Percentiles rank a stretch among this genome's conserved stretches.
phyloP scores from a whole-genome alignment of 2,329 filamentous ascomycete species.

The Ilyonectria mors-panacis region DNA sequence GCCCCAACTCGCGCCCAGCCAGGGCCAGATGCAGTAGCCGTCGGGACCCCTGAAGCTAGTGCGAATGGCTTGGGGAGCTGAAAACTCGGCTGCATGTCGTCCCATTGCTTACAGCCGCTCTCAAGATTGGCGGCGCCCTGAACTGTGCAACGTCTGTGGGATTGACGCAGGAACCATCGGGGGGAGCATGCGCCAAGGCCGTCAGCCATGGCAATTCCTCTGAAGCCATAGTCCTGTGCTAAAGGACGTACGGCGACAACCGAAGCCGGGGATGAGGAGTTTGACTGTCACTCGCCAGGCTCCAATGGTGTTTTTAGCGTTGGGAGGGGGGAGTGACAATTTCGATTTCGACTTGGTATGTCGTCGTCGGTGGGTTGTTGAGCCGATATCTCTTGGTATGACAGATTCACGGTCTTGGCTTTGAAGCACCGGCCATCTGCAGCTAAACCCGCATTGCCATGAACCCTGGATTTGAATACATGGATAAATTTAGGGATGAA shows the following conservation, averaged over 20 bases:
- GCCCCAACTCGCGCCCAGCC: conserved; percentile 32
- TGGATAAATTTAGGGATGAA: background rate
- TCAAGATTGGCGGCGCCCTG: background rate
- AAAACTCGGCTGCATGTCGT: conserved; percentile 35
- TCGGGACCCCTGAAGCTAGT: conserved; percentile 46
- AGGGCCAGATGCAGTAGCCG: conserved; percentile 37
- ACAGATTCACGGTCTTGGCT: background rate
- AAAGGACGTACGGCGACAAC: background rate
- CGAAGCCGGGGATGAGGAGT: background rate
- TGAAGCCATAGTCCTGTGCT: background rate
- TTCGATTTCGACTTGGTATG: conserved; percentile 19
- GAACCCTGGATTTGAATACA: background rate
- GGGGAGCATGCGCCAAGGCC: background rate
- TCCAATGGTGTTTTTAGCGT: conserved; percentile 24
- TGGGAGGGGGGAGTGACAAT: conserved; percentile 3
- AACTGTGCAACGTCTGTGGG: background rate
- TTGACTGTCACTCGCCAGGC: background rate
- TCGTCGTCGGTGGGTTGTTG: conserved; percentile 20
- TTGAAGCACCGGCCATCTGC: background rate
- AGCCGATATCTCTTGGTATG: conserved; percentile 20
- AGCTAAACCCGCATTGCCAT: background rate
- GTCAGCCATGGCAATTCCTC: background rate
- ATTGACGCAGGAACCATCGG: conserved; percentile 8
- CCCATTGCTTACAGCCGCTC: background rate
- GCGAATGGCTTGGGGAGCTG: conserved; percentile 37